Percentiles rank a stretch among this genome's conserved stretches.
phyloP scores from a whole-genome alignment of 179 eudicot species.

The Monotropa hypopitys region DNA sequence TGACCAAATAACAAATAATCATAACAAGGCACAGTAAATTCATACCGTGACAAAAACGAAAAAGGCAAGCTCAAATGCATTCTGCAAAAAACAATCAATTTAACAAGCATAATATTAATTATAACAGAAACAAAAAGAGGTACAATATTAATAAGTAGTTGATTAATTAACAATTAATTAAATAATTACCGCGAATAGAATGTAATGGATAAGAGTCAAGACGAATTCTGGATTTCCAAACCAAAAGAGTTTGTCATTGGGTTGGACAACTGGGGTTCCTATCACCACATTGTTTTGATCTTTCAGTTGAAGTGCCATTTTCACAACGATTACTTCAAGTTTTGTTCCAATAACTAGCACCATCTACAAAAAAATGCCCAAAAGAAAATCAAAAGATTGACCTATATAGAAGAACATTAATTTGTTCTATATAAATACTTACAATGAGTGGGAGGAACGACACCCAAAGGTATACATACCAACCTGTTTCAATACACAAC shows the following conservation, averaged over 20 bases:
- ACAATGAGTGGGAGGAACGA: conserved; percentile 29
- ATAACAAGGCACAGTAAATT: background rate
- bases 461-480: conserved; percentile 30
- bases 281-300: conserved; percentile 12
- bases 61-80: conserved; percentile 33
- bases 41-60: conserved; percentile 32
- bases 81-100: conserved; percentile 14
- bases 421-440: conserved; percentile 12
- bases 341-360: conserved; percentile 30
- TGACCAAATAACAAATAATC: background rate
- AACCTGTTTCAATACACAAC: conserved; percentile 17
- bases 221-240: conserved; percentile 24
- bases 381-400: background rate
- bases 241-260: conserved; percentile 28
- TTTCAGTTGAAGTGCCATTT: conserved; percentile 25
- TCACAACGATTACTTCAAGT: conserved; percentile 26
- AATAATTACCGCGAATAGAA: conserved; percentile 21
- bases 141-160: background rate
- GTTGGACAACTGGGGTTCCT: conserved; percentile 35
- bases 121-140: background rate
- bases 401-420: background rate
- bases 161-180: background rate
- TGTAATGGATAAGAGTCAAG: conserved; percentile 23
- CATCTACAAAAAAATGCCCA: conserved; percentile 1
- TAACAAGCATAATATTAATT: background rate